phyloP scores from a whole-genome alignment of 345 rosid genomes.

The Hibiscus trionum region DNA sequence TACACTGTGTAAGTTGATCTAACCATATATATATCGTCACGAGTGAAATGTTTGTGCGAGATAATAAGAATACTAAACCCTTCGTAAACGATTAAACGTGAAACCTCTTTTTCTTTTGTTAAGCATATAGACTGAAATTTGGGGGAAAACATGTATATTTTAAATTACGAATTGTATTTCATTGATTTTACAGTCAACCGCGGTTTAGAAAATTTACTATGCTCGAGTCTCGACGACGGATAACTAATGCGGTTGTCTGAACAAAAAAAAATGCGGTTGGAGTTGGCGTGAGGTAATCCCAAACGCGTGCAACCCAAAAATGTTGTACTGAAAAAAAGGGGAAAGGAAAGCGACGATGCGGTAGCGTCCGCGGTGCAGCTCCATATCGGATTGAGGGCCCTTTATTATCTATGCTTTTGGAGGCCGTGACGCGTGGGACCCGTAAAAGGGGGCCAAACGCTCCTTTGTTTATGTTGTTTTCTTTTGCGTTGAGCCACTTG shows the following conservation, averaged over 20 bases:
- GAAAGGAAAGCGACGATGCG: background rate
- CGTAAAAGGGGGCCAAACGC: background rate
- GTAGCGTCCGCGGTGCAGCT: slow-evolving; percentile 16
- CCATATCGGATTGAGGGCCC: background rate
- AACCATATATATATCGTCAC: too few species aligned
- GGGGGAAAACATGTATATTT: too few species aligned
- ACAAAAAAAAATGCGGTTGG: background rate
- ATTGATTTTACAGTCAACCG: background rate
- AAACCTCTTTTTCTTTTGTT: too few species aligned
- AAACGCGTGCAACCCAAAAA: slow-evolving; percentile 19
- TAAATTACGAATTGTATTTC: background rate
- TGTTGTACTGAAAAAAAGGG: background rate
- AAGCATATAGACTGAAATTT: too few species aligned
- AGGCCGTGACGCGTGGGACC: slow-evolving; percentile 41
- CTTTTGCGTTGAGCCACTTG: background rate
- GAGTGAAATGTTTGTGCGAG: too few species aligned
- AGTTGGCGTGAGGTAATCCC: slow-evolving; percentile 9
- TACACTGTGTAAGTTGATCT: too few species aligned
- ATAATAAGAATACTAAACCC: too few species aligned
- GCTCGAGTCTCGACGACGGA: background rate
- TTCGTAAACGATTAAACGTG: too few species aligned
- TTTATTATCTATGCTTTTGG: background rate
- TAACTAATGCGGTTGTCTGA: background rate
- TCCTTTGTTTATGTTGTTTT: slow-evolving; percentile 16
- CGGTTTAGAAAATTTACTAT: background rate